Evolutionary conservation across 2,329 filamentous ascomycete species (phyloP), one percentile per base, ranked within the genome.

Genomic region (Diaporthe sp.): DNA sequence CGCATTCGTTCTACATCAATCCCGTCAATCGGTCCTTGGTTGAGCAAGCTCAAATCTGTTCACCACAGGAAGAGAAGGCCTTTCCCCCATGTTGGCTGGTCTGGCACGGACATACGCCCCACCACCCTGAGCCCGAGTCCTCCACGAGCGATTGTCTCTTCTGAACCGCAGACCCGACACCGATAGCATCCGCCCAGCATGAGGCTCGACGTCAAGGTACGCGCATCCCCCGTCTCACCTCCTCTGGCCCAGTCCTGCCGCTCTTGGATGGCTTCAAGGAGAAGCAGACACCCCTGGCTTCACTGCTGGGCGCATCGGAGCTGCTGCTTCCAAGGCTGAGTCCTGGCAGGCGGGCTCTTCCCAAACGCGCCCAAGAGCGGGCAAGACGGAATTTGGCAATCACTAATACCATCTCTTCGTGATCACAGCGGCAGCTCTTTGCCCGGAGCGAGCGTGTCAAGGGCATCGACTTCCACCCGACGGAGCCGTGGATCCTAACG

Each of bases 371-470:
- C 39, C 22, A 17, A 17, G 10, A 13, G 9, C 15, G 4, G 25
- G 27, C 39, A 39, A 37, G 19, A 73, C 68, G 68, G 10, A 12
- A 3, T 10, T 1, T 8, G 17, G 25, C 42, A 39, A 13, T 39
- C 72, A 77, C 83, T 84, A 79, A 83, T 76, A 82, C 80, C 73
- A 74, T 81, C 61, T 76, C 71, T 77, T 84, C 80, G 77, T 74
- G 83, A 72, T 76, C 84, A 82, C 83, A 95, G 93, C 92, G 92
- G 85, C 93, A 95, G 86, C 91, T 95, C 80, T 94, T 95, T 87
- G 94, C 94, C 85, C 92, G 95, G 85, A 97, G 94, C 81, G 95
- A 98, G 90, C 93, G 96, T 87, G 96, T 98, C 79, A 98, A 98
- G 88, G 94, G 94, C 82, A 95, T 98, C 85, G 96, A 98, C 88